Conservation (phyloP, 305 asterid genomes). For the Withania somnifera region DNA sequence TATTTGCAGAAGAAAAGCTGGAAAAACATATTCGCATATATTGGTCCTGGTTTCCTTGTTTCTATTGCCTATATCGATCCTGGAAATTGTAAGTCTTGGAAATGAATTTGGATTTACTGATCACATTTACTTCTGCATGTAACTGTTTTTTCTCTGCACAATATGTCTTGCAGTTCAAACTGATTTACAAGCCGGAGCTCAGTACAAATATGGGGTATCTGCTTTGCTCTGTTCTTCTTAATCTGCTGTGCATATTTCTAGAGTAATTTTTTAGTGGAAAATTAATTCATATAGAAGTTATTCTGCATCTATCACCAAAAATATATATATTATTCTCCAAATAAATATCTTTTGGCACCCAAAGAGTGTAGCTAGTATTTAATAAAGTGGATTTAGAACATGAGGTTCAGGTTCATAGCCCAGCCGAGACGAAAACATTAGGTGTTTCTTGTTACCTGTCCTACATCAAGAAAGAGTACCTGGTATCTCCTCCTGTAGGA, state of each 20-base stretch:
- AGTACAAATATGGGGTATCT: constrained; percentile 76
- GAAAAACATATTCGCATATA: constrained; percentile 77
- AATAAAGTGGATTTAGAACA: too few relatives aligned
- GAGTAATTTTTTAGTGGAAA: background rate
- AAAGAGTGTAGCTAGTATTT: too few relatives aligned
- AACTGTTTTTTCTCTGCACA: background rate
- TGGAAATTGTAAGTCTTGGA: constrained; percentile 67
- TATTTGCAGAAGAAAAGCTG: constrained; percentile 65
- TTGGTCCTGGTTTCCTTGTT: constrained; percentile 98
- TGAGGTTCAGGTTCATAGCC: too few relatives aligned
- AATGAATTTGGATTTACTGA: background rate
- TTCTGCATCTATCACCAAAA: background rate
- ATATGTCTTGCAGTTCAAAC: constrained; percentile 59
- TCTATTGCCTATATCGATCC: constrained; percentile 97
- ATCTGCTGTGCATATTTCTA: background rate
- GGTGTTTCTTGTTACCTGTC: too few relatives aligned
- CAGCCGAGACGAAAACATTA: too few relatives aligned
- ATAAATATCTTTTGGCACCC: background rate
- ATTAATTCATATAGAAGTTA: background rate
- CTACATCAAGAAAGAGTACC: too few relatives aligned
- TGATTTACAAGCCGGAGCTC: constrained; percentile 90
- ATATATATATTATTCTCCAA: background rate
- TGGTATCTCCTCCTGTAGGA: too few relatives aligned
- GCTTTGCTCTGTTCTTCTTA: background rate
- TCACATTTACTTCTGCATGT: background rate